Evolutionary conservation across 179 eudicot species (phyloP), one percentile per base, ranked within the genome.

Genomic region (Silene vulgaris): DNA sequence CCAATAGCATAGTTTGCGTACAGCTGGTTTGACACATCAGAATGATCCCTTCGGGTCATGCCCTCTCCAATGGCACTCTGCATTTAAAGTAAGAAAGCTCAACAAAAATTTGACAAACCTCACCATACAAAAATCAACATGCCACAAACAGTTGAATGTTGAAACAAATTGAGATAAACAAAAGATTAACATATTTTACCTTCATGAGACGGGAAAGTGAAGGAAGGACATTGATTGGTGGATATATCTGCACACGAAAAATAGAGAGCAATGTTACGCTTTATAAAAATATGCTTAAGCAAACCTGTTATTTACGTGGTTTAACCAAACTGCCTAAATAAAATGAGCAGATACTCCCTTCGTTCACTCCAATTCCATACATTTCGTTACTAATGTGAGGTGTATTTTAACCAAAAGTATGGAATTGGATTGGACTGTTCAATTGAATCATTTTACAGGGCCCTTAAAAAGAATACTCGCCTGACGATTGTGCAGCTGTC

Each of bases 61-160:
- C 99, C 99, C 87, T 96, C 99, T 78, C 99, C 99, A 79, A 96
- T 96, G 79, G 99, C 99, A 88, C 97, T 96, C 99, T 94, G 86
- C 77, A 82, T 26, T 40, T 3, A 64, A 23, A 63, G 6, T 30
- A 45, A 68, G 5, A 29, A 13, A 37, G 1, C 16, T 26, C 63
- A 71, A 21, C 4, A 28, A 17, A 21, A 11, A 4, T 6, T 32
- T 11, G 32, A 11, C 64, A 56, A 75, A 12, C 16, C 19, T 37
- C 21, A 0, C 2, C 26, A 23, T 37, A 48, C 1, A 16, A 0
- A 7, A 30, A 66, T 40, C 52, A 48, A 66, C 62, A 29, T 69
- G 20, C 14, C 40, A 54, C 17, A 32, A 67, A 11, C 52, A 62
- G 19, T 63, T n/a, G 19, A 43, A 19, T 17, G 28, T 14, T 54